Evolutionary conservation across 2,329 filamentous ascomycete genomes (phyloP).

Genomic region (Falciphora oryzae): DNA sequence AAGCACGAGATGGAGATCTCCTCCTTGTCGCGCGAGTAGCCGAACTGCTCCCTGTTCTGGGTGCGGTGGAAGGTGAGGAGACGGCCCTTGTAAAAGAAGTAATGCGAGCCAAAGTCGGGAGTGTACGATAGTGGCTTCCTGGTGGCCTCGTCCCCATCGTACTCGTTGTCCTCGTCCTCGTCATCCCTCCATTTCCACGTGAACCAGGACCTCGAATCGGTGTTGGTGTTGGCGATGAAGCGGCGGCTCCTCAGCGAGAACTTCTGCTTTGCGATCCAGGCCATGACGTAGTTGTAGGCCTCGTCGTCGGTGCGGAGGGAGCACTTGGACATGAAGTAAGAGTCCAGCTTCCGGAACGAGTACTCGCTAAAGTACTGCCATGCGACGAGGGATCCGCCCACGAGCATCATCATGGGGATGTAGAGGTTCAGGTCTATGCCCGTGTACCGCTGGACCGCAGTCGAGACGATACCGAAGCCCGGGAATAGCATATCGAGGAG

Average conservation of each 20-base stretch:
- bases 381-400: slow-evolving; percentile 42
- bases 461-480: slow-evolving; percentile 54
- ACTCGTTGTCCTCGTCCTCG: slow-evolving; percentile 40
- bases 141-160: slow-evolving; percentile 25
- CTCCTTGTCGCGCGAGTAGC: slow-evolving; percentile 40
- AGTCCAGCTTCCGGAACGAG: slow-evolving; percentile 40
- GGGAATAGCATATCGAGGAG: slow-evolving; percentile 61
- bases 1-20: slow-evolving; percentile 56
- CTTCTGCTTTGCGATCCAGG: slow-evolving; percentile 58
- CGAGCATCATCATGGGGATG: slow-evolving; percentile 49
- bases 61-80: slow-evolving; percentile 52
- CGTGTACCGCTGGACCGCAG: slow-evolving; percentile 48
- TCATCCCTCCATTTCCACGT: slow-evolving; percentile 40
- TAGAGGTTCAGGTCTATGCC: slow-evolving; percentile 59
- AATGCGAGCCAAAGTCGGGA: slow-evolving; percentile 60
- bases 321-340: slow-evolving; percentile 58
- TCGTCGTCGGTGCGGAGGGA: slow-evolving; percentile 65
- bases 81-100: slow-evolving; percentile 60
- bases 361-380: slow-evolving; percentile 48
- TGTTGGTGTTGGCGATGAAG: slow-evolving; percentile 60
- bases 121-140: slow-evolving; percentile 56
- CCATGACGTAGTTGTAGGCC: slow-evolving; percentile 67
- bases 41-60: slow-evolving; percentile 38
- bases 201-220: slow-evolving; percentile 47
- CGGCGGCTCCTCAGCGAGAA: slow-evolving; percentile 55